A percentile compares a stretch with the other conserved stretches of the same genome.
phyloP scores from a whole-genome alignment of 495 filamentous ascomycete species.

The Aspergillus sclerotiicarbonarius region DNA sequence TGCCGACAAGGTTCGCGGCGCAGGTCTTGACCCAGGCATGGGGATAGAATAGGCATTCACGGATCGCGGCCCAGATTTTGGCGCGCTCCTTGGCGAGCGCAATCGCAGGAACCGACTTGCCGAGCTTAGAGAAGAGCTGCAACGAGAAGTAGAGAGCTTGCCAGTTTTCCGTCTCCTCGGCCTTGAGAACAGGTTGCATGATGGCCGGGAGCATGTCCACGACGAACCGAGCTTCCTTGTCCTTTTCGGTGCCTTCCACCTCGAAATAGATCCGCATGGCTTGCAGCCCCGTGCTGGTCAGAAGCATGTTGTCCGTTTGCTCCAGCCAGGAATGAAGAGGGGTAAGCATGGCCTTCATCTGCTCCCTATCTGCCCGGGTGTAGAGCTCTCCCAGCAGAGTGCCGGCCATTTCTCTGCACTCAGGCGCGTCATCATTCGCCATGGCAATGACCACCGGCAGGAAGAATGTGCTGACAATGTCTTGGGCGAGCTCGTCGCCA shows the following conservation, averaged over 20 bases:
- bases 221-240: conserved; percentile 57
- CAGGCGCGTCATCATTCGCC: conserved; percentile 80
- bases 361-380: conserved; percentile 72
- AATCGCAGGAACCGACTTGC: conserved; percentile 59
- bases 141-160: conserved; percentile 78
- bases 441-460: conserved; percentile 80
- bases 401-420: conserved; percentile 82
- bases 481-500: conserved; percentile 73
- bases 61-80: conserved; percentile 64
- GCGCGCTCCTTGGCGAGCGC: conserved; percentile 56
- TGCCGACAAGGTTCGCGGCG: conserved; percentile 69
- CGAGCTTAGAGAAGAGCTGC: conserved; percentile 64
- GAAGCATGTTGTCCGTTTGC: conserved; percentile 64
- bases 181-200: conserved; percentile 48
- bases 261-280: conserved; percentile 83
- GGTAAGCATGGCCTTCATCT: conserved; percentile 61
- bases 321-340: conserved; percentile 75
- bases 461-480: conserved; percentile 79
- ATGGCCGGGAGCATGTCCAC: conserved; percentile 43
- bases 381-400: conserved; percentile 77
- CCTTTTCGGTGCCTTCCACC: conserved; percentile 56
- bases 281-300: conserved; percentile 72
- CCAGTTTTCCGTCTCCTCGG: conserved; percentile 58
- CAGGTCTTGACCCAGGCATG: conserved; percentile 75
- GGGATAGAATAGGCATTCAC: conserved; percentile 66